phyloP scores from a whole-genome alignment of 306 rosid species.

The Rubus parviflorus region DNA sequence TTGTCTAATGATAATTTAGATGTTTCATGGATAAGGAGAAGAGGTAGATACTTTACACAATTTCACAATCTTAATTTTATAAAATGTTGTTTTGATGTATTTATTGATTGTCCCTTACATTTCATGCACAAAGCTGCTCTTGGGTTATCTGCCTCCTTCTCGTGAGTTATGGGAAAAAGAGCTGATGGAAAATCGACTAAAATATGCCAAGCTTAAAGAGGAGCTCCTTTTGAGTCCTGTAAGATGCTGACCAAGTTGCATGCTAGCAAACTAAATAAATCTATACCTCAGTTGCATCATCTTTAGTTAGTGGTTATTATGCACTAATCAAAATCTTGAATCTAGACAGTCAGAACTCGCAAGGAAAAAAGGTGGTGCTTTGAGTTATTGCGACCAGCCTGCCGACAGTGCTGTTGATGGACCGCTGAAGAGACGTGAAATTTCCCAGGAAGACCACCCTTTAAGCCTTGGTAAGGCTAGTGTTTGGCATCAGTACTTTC shows the following conservation, averaged over 20 bases:
- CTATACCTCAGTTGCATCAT: conserved; percentile 2
- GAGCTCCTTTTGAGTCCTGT: conserved; percentile 75
- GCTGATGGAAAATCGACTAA: conserved; percentile 48
- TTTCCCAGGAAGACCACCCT: conserved; percentile 81
- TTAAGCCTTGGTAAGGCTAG: conserved; percentile 69
- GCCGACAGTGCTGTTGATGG: conserved; percentile 51
- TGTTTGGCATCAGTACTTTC: conserved; percentile 64
- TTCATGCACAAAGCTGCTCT: conserved; percentile 61
- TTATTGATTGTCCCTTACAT: conserved; percentile 34
- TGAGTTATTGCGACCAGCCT: conserved; percentile 33
- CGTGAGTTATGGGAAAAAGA: conserved; percentile 68
- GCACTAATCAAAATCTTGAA: conserved; percentile 46
- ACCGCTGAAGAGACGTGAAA: conserved; percentile 50
- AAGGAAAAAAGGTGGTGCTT: conserved; percentile 38
- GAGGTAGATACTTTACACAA: not conserved
- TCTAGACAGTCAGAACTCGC: conserved; percentile 68
- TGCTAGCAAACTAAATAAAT: not conserved
- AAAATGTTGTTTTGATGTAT: not conserved
- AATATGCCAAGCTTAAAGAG: conserved; percentile 65
- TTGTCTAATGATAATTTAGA: not conserved
- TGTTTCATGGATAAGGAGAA: not conserved
- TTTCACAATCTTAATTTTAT: not conserved
- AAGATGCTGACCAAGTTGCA: conserved; percentile 39
- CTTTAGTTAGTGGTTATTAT: conserved; percentile 24
- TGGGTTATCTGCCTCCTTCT: conserved; percentile 70